phyloP scores from a whole-genome alignment of 164 flowering plant genomes.

The Macadamia tetraphylla region DNA sequence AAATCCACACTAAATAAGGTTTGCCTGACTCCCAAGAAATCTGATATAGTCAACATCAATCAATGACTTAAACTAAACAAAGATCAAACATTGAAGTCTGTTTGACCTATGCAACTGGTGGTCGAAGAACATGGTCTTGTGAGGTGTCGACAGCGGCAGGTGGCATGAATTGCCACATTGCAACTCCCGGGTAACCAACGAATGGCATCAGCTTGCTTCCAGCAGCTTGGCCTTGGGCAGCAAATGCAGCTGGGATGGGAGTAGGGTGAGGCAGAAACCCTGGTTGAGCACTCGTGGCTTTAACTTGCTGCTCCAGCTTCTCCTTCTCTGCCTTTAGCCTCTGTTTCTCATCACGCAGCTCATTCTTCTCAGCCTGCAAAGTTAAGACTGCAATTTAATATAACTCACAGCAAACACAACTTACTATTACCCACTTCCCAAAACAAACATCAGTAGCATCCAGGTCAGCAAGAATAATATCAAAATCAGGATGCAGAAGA shows the following conservation, averaged over 20 bases:
- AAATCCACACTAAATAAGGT: slow-evolving; percentile 10
- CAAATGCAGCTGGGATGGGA: slow-evolving; percentile 57
- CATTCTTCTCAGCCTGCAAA: slow-evolving; percentile 75
- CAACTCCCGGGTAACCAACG: slow-evolving; percentile 79
- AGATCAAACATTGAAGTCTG: slow-evolving; percentile 16
- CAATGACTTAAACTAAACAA: slow-evolving; percentile 5
- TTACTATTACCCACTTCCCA: too few species aligned
- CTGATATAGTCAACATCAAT: background rate
- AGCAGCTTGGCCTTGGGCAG: slow-evolving; percentile 61
- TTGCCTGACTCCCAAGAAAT: slow-evolving; percentile 2
- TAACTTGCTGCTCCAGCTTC: slow-evolving; percentile 74
- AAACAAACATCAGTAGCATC: too few species aligned
- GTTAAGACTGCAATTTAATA: background rate
- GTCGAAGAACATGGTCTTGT: slow-evolving; percentile 81
- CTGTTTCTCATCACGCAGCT: slow-evolving; percentile 91
- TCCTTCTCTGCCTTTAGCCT: slow-evolving; percentile 83
- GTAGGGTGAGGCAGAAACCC: slow-evolving; percentile 57
- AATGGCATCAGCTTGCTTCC: slow-evolving; percentile 72
- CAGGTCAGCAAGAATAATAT: too few species aligned
- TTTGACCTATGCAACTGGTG: background rate
- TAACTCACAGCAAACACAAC: background rate
- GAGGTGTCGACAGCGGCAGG: slow-evolving; percentile 89
- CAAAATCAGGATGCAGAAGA: too few species aligned
- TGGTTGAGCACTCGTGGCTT: slow-evolving; percentile 53
- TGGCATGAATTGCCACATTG: slow-evolving; percentile 99